Conservation (phyloP, 1,284 basidiomycete genomes). For the Sporisorium iseilematis-ciliati region DNA sequence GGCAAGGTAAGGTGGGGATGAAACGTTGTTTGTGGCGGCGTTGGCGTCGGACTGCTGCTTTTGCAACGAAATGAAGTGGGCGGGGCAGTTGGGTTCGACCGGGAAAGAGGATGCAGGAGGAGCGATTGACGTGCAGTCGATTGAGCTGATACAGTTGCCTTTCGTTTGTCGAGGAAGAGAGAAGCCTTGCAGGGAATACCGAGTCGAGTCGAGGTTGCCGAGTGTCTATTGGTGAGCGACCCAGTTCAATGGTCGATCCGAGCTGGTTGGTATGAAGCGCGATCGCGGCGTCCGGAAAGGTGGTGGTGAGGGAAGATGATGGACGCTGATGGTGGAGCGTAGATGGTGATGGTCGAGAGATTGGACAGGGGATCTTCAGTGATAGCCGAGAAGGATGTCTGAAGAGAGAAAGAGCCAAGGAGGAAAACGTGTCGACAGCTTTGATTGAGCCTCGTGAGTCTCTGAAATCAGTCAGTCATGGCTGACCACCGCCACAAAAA, state of each 20-base stretch:
- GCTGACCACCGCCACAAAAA: no score
- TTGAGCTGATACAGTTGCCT: no score
- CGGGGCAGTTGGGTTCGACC: neutral
- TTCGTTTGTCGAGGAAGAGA: no score
- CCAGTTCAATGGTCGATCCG: neutral
- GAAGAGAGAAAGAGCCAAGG: neutral
- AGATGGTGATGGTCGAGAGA: conserved; percentile 4
- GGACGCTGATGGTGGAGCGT: conserved; percentile 5
- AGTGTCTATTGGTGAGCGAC: no score
- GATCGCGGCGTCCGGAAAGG: neutral
- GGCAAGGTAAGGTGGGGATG: conserved; percentile 13
- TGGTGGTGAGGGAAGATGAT: neutral
- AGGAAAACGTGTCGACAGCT: conserved; percentile 3
- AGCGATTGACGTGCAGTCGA: no score
- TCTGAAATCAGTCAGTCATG: no score
- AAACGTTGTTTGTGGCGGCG: neutral
- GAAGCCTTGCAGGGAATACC: neutral
- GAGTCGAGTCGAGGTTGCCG: neutral
- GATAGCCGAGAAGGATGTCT: neutral
- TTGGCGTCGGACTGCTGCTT: neutral
- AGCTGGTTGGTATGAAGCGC: neutral
- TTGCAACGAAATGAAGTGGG: neutral
- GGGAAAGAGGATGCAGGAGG: no score
- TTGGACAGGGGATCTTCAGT: neutral
- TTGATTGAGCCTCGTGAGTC: no score